Conservation (phyloP, 2,329 filamentous ascomycete species). For the Neonectria ditissima region DNA sequence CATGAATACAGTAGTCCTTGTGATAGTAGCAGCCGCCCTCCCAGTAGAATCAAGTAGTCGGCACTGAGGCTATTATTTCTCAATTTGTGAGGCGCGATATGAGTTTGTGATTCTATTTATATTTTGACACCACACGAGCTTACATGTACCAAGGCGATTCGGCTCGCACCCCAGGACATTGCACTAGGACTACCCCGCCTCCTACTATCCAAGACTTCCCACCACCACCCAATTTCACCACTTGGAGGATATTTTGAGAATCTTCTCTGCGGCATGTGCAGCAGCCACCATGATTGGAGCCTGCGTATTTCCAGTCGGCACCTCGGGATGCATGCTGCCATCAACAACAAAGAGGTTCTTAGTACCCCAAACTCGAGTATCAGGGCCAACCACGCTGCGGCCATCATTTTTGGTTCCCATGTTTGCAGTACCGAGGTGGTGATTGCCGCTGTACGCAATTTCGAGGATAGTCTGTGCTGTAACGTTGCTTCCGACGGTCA, state of each 20-base stretch:
- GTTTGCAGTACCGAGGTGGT: conserved; percentile 47
- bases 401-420: conserved; percentile 49
- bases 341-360: conserved; percentile 48
- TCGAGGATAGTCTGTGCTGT: conserved; percentile 42
- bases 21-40: too few species aligned
- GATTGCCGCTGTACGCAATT: conserved; percentile 42
- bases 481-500: conserved; percentile 38
- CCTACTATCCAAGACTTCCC: too few species aligned
- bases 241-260: conserved; percentile 24
- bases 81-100: too few species aligned
- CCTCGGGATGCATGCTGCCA: conserved; percentile 47
- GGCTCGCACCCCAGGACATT: too few species aligned
- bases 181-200: too few species aligned
- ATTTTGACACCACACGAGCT: too few species aligned
- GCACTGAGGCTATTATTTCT: too few species aligned
- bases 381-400: conserved; percentile 47
- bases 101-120: too few species aligned
- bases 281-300: conserved; percentile 45
- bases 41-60: too few species aligned
- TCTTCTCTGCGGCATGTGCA: conserved; percentile 40
- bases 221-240: too few species aligned
- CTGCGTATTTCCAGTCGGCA: conserved; percentile 45
- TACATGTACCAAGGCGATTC: too few species aligned
- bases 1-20: too few species aligned
- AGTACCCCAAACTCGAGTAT: conserved; percentile 49